Conservation (phyloP, 495 filamentous ascomycete species). For the Neurospora sp. region DNA sequence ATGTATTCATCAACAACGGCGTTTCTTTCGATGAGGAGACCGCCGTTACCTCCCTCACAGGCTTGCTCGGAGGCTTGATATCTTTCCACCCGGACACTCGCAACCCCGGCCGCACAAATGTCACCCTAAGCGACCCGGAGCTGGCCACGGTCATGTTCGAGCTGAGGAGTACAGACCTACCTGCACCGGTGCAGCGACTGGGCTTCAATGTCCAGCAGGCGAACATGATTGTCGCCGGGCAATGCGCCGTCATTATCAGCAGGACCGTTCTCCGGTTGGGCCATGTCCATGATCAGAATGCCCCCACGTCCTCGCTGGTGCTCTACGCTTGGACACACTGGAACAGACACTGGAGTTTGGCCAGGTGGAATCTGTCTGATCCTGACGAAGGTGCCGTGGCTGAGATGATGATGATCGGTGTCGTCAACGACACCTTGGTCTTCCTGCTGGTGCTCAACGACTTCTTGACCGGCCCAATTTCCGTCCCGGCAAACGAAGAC, state of each 20-base stretch:
- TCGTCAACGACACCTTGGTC: conserved; percentile 5
- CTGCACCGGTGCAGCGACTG: not conserved
- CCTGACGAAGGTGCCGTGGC: not conserved
- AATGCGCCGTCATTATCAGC: conserved; percentile 13
- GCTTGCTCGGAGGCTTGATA: conserved; percentile 6
- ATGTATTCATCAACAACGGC: conserved; percentile 2
- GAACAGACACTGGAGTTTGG: conserved; percentile 5
- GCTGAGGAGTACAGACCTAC: not conserved
- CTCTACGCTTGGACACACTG: conserved; percentile 14
- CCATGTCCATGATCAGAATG: conserved; percentile 2
- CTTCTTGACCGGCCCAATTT: conserved; percentile 10
- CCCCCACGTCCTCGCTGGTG: conserved; percentile 4
- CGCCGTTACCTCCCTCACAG: not conserved
- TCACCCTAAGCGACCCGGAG: conserved; percentile 5
- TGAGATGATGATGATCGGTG: conserved; percentile 8
- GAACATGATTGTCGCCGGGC: conserved; percentile 3
- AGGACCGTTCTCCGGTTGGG: conserved; percentile 5
- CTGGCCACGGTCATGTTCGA: conserved; percentile 1
- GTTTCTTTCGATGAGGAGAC: conserved; percentile 1
- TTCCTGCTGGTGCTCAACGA: conserved; percentile 10
- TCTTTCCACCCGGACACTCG: not conserved
- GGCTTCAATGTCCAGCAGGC: conserved; percentile 8
- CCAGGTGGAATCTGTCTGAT: conserved; percentile 1
- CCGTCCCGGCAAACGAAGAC: conserved; percentile 3
- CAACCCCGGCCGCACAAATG: not conserved